phyloP scores from a whole-genome alignment of 768 basidiomycete genomes.

The Mrakia blollopis region DNA sequence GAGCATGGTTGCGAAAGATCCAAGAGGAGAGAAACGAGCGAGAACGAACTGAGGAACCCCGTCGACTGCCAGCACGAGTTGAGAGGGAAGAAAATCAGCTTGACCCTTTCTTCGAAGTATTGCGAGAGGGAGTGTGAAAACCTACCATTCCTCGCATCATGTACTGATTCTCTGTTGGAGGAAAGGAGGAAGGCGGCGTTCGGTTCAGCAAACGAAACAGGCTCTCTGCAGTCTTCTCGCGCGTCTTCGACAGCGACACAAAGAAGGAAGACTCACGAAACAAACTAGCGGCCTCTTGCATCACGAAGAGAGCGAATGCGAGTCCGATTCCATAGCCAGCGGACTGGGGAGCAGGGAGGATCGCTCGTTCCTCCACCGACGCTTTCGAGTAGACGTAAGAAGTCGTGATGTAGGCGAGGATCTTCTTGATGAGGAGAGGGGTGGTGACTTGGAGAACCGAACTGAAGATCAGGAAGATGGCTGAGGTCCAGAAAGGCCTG shows the following conservation, averaged over 20 bases:
- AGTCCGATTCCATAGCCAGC: slow-evolving; percentile 69
- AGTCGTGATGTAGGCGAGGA: slow-evolving; percentile 57
- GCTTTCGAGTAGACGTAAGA: slow-evolving; percentile 49
- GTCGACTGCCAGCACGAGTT: not conserved
- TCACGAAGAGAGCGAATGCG: slow-evolving; percentile 60
- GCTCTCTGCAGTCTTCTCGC: too few relatives aligned
- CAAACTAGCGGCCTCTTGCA: slow-evolving; percentile 65
- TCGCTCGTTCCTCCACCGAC: slow-evolving; percentile 37
- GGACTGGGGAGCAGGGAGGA: slow-evolving; percentile 47
- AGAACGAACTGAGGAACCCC: not conserved
- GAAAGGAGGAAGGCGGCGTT: too few relatives aligned
- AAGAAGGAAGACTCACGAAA: not conserved
- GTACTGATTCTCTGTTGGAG: slow-evolving; percentile 26
- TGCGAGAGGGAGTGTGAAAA: slow-evolving; percentile 44
- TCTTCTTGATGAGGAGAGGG: slow-evolving; percentile 56
- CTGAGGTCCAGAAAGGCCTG: slow-evolving; percentile 32
- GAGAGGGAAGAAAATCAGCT: slow-evolving; percentile 40
- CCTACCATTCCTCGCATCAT: slow-evolving; percentile 36
- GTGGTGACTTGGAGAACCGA: slow-evolving; percentile 51
- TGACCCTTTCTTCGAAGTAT: not conserved
- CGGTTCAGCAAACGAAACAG: too few relatives aligned
- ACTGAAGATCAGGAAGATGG: slow-evolving; percentile 52
- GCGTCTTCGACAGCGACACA: too few relatives aligned
- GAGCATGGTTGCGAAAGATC: not conserved
- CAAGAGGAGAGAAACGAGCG: not conserved